Base-by-base conservation (phyloP, 1,139 yeast species). In the Magnusiomyces fungicola region DNA sequence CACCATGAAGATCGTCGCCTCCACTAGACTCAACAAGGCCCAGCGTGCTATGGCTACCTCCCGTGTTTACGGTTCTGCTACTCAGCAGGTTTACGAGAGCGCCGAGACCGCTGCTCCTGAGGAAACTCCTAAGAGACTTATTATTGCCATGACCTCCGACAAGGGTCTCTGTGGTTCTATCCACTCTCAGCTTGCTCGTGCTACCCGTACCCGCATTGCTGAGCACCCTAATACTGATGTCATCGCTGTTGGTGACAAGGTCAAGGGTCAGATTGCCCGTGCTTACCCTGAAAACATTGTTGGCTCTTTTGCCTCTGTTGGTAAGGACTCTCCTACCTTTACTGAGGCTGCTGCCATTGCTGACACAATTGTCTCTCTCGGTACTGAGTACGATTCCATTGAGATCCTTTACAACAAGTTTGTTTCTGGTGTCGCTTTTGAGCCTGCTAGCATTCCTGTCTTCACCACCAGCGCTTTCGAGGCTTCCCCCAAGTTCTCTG, bases 1-100 rank as follows among this genome's bases (percentile, higher is more conserved):
- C 76, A 92, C 98, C 71, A 92, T 92, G 98, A 92, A 90, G 79
- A 84, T 94, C 73, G 98, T 92, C 65, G 98, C 98, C 48, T 90
- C 97, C 44, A 92, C 98, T 62, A 87, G 97, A 77, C 80, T 92
- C 70, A 79, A 81, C 70, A 89, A 87, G 75, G 98, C 98, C 55
- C 96, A 90, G 73, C 86, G 84, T 69, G 96, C 97, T 59, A 92
- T 90, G 92, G 75, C 78, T 61, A 79, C 88, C 50, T 86, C 97
- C 47, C 83, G 95, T 70, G 83, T 81, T 56, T 90, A 87, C 78
- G 83, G 85, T 68, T 76, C 78, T 63, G 80, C 92, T 55, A 95
- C 88, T 68, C 62, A 76, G 58, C 90, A 85, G 68, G 87, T 92
- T 64, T 86, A 75, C 72, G 74, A 78, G 62, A 80, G 83, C 68